Percentiles rank a stretch among this genome's conserved stretches.
Evolutionary conservation across 2,329 filamentous ascomycete genomes (phyloP).

Genomic region (Penicillium aurantiogriseum): DNA sequence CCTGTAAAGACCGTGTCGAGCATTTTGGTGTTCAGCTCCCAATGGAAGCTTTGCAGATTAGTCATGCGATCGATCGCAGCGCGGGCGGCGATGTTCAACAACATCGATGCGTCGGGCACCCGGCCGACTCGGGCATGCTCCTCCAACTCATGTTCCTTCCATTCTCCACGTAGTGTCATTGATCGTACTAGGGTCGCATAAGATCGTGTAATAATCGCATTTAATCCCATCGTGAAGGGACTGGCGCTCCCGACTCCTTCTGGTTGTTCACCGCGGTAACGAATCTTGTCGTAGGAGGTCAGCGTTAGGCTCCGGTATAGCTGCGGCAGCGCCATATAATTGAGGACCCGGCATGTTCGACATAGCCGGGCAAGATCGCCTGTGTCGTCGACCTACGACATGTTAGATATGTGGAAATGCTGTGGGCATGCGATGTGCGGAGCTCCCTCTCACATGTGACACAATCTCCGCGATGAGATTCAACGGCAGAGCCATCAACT

Average conservation of each 20-base stretch:
- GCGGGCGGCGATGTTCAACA: constrained; percentile 60
- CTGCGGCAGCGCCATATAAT: constrained; percentile 63
- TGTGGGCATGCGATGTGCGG: background rate
- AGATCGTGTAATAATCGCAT: constrained; percentile 58
- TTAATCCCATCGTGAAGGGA: constrained; percentile 63
- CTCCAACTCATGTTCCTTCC: constrained; percentile 57
- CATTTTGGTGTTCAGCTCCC: constrained; percentile 62
- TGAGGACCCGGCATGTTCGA: constrained; percentile 60
- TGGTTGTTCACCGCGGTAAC: constrained; percentile 57
- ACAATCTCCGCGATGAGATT: constrained; percentile 60
- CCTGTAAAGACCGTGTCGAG: constrained; percentile 59
- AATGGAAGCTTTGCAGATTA: constrained; percentile 56
- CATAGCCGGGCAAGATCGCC: constrained; percentile 60
- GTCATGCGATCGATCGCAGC: constrained; percentile 60
- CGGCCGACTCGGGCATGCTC: constrained; percentile 58
- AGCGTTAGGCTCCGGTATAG: constrained; percentile 59
- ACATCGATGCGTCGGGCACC: constrained; percentile 63
- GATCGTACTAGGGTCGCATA: constrained; percentile 54
- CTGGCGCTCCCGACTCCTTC: constrained; percentile 63
- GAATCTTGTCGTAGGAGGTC: constrained; percentile 58
- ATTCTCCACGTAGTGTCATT: constrained; percentile 55
- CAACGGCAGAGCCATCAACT: constrained; percentile 51
- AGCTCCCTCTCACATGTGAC: constrained; percentile 46
- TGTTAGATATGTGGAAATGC: constrained; percentile 1
- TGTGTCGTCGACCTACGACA: constrained; percentile 55